These are phyloP conservation scores for Fonsecaea pedrosoi DNA, from an alignment of 2,329 filamentous ascomycete genomes.

Conservation along the genomic window DNA sequence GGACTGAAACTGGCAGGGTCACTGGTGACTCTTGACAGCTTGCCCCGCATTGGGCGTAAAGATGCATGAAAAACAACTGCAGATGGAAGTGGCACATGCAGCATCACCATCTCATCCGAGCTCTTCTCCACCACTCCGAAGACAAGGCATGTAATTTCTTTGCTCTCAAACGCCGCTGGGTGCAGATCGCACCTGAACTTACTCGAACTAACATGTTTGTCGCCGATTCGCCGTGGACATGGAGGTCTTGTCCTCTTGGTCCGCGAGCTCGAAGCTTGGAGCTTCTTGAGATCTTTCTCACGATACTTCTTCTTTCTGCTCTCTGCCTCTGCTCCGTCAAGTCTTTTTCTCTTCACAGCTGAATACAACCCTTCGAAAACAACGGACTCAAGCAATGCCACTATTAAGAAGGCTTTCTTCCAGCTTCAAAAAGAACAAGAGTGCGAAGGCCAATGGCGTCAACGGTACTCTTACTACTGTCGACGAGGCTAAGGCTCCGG, in stretches of 20 bases:
- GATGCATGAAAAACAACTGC: neutral
- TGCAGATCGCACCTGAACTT: constrained; percentile 6
- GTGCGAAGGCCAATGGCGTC: constrained; percentile 9
- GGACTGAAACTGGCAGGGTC: constrained; percentile 1
- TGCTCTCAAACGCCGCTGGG: neutral
- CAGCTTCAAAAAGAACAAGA: constrained; percentile 25
- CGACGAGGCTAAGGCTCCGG: constrained; percentile 28
- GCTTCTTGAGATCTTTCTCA: neutral
- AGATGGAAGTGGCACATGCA: neutral
- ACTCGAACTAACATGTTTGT: neutral
- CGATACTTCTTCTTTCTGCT: neutral
- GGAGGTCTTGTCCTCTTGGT: neutral
- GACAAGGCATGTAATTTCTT: neutral
- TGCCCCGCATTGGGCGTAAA: neutral
- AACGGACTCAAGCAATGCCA: constrained; percentile 18
- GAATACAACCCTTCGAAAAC: neutral
- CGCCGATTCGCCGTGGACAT: neutral
- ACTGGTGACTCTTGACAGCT: neutral
- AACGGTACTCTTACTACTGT: constrained; percentile 20
- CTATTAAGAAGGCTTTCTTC: constrained; percentile 28
- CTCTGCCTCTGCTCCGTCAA: neutral
- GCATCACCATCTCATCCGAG: neutral
- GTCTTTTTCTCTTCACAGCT: neutral
- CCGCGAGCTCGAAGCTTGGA: neutral
- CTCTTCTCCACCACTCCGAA: neutral